These are phyloP conservation scores for Candida anglica DNA, from an alignment of 805 yeast species.

Conservation along the genomic window DNA sequence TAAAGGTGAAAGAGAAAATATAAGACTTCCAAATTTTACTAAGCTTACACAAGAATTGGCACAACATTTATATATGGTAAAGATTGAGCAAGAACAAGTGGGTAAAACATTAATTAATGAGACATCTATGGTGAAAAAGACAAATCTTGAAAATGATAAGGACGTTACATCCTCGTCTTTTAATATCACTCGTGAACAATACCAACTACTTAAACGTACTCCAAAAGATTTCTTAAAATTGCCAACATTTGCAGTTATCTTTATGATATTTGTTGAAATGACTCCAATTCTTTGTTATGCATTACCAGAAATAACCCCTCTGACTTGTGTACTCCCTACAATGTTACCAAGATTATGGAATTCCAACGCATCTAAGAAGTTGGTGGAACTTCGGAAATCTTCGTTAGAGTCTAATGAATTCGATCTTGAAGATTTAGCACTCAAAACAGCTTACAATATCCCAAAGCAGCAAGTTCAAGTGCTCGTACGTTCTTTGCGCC, in stretches of 20 bases:
- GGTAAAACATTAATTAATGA: slow-evolving; percentile 18
- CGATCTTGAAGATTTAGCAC: slow-evolving; percentile 22
- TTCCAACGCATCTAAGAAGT: slow-evolving; percentile 10
- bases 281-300: slow-evolving; percentile 51
- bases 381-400: slow-evolving; percentile 11
- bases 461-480: slow-evolving; percentile 33
- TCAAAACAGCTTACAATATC: slow-evolving; percentile 46
- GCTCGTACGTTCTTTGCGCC: slow-evolving; percentile 31
- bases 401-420: too few species aligned
- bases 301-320: slow-evolving; percentile 54
- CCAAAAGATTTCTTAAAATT: slow-evolving; percentile 47
- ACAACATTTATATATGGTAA: slow-evolving; percentile 29
- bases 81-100: too few species aligned
- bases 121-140: slow-evolving; percentile 14
- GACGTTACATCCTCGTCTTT: slow-evolving; percentile 15
- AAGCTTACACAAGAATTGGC: slow-evolving; percentile 34
- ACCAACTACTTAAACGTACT: slow-evolving; percentile 48
- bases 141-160: slow-evolving; percentile 6
- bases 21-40: slow-evolving; percentile 27
- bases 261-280: slow-evolving; percentile 48
- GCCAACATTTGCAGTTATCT: slow-evolving; percentile 48
- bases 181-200: slow-evolving; percentile 45
- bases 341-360: slow-evolving; percentile 35
- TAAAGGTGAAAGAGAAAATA: slow-evolving; percentile 19
- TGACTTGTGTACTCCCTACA: slow-evolving; percentile 53